A percentile compares a stretch with the other conserved stretches of the same genome.
Evolutionary conservation across 257 asterid genomes (phyloP).

Genomic region (Sherardia arvensis): DNA sequence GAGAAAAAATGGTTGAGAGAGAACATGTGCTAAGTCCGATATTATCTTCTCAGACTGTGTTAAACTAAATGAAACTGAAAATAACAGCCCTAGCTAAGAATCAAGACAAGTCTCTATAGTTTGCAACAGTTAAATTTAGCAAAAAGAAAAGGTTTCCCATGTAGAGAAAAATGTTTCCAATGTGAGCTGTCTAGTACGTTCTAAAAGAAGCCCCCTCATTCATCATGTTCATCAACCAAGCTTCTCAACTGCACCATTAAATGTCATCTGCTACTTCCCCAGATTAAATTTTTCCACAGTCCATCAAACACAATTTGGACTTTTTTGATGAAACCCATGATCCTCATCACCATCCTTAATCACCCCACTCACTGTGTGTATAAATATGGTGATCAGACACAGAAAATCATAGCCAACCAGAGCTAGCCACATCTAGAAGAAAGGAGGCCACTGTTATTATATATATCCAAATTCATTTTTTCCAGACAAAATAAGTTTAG

Average conservation of each 20-base stretch:
- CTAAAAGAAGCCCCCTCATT: background rate
- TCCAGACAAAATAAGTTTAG: background rate
- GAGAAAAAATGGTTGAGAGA: no score
- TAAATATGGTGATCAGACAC: conserved; percentile 16
- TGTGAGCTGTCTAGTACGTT: background rate
- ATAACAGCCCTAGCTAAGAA: no score
- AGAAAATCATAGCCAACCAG: conserved; percentile 52
- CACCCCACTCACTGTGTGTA: background rate
- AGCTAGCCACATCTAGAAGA: conserved; percentile 39
- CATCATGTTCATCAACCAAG: conserved; percentile 7
- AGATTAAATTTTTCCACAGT: background rate
- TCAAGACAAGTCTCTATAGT: no score
- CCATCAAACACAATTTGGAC: background rate
- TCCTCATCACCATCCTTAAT: no score
- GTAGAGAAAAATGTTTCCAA: background rate
- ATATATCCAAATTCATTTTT: no score
- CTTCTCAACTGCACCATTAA: conserved; percentile 33
- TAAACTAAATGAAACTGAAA: no score
- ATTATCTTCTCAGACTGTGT: no score
- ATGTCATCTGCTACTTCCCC: background rate
- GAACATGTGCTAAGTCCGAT: no score
- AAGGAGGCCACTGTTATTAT: background rate
- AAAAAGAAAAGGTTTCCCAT: background rate
- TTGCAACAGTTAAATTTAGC: no score
- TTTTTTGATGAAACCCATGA: background rate